phyloP scores from a whole-genome alignment of 106 monocot species.

The Gastrodia elata region DNA sequence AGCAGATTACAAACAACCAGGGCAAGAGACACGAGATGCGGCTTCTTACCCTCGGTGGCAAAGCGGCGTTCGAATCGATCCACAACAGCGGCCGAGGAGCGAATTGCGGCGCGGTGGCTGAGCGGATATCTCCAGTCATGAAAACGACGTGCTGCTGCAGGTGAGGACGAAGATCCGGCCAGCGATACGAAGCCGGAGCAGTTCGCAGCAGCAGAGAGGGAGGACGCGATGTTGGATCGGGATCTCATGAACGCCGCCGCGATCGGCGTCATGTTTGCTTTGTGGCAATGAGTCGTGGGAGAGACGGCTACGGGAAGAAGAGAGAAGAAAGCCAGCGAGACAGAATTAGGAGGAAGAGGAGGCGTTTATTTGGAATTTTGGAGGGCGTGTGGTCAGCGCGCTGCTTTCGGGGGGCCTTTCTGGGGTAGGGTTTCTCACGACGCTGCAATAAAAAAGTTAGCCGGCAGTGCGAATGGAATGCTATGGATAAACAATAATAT shows the following conservation, averaged over 20 bases:
- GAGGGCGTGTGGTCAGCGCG: background rate
- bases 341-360: background rate
- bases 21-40: background rate
- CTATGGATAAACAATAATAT: no score
- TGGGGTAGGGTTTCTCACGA: background rate
- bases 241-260: constrained; percentile 19
- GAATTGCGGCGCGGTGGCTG: constrained; percentile 54
- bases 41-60: constrained; percentile 40
- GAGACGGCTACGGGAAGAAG: background rate
- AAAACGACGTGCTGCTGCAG: constrained; percentile 21
- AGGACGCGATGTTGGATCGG: constrained; percentile 17
- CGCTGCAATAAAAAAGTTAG: no score
- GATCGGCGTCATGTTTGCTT: constrained; percentile 20
- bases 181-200: constrained; percentile 4
- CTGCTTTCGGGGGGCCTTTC: background rate
- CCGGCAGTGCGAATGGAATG: no score
- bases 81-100: constrained; percentile 42
- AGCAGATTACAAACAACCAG: background rate
- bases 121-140: constrained; percentile 55
- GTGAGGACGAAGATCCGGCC: constrained; percentile 1
- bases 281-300: background rate
- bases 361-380: background rate
- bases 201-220: constrained; percentile 15
- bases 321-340: background rate
- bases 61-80: constrained; percentile 60